Conservation (phyloP, 768 basidiomycete species). For the Calocera cornea region DNA sequence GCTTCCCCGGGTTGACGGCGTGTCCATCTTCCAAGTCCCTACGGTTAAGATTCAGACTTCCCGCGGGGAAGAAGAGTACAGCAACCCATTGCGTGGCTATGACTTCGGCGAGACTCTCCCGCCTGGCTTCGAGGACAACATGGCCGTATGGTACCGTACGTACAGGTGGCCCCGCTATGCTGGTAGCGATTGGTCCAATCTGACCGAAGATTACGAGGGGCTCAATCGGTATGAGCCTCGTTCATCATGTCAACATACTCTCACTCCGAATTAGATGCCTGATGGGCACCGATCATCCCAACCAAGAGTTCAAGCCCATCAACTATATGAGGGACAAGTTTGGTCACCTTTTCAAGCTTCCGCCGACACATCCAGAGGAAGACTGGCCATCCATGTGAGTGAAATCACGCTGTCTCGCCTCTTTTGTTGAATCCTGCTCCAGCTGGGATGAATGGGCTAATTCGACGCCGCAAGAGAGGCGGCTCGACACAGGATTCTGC, state of each 20-base stretch:
- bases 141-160: not conserved
- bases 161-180: not conserved
- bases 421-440: not conserved
- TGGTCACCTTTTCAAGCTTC: not conserved
- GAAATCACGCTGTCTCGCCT: not conserved
- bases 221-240: not conserved
- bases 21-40: not conserved
- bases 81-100: not conserved
- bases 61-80: not conserved
- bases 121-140: not conserved
- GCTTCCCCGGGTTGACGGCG: not conserved
- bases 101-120: not conserved
- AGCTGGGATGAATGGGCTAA: not conserved
- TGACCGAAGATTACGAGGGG: not conserved
- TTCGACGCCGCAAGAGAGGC: not conserved
- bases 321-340: conserved; percentile 5
- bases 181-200: not conserved
- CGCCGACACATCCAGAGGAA: not conserved
- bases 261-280: not conserved
- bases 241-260: not conserved
- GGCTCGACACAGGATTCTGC: not conserved
- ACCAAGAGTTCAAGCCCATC: not conserved
- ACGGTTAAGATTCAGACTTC: not conserved
- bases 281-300: not conserved
- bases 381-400: not conserved